Conservation (phyloP, 768 basidiomycete genomes). For the Boletus pseudopeckii region DNA sequence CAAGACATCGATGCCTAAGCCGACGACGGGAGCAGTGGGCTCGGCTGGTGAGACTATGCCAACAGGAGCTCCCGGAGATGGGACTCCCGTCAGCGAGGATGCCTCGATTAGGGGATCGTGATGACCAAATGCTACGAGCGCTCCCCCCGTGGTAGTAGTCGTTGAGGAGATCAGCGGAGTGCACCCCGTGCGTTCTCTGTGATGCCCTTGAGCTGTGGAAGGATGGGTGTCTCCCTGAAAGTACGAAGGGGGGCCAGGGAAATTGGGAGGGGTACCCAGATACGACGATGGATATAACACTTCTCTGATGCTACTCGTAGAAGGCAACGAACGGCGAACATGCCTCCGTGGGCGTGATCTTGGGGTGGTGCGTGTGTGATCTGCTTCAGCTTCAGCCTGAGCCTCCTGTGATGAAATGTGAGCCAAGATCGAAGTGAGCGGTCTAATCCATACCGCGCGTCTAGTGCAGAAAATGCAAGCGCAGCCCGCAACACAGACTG, state of each 20-base stretch:
- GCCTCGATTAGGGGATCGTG: constrained; percentile 2
- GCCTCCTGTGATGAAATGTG: constrained; percentile 9
- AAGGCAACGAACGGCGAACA: constrained; percentile 13
- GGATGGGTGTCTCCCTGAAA: not conserved
- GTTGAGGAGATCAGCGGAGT: not conserved
- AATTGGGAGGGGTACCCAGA: constrained; percentile 7
- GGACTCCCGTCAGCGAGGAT: constrained; percentile 15
- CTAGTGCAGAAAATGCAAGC: constrained; percentile 9
- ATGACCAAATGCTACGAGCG: not conserved
- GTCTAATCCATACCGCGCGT: constrained; percentile 1
- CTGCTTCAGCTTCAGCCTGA: not conserved
- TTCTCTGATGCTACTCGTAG: constrained; percentile 21
- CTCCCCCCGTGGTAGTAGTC: not conserved
- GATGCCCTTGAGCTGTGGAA: not conserved
- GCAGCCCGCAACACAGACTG: constrained; percentile 6
- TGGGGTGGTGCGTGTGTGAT: not conserved
- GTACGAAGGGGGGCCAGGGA: constrained; percentile 22
- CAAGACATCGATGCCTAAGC: constrained; percentile 4
- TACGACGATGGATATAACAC: constrained; percentile 24
- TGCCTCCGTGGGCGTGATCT: constrained; percentile 6
- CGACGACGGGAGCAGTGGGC: not conserved
- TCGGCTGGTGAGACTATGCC: not conserved
- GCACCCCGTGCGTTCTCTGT: not conserved
- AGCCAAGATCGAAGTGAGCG: not conserved
- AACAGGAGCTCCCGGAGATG: constrained; percentile 3